These are phyloP conservation scores for Eucalyptus curtisii DNA, from an alignment of 345 rosid species.

Conservation along the genomic window DNA sequence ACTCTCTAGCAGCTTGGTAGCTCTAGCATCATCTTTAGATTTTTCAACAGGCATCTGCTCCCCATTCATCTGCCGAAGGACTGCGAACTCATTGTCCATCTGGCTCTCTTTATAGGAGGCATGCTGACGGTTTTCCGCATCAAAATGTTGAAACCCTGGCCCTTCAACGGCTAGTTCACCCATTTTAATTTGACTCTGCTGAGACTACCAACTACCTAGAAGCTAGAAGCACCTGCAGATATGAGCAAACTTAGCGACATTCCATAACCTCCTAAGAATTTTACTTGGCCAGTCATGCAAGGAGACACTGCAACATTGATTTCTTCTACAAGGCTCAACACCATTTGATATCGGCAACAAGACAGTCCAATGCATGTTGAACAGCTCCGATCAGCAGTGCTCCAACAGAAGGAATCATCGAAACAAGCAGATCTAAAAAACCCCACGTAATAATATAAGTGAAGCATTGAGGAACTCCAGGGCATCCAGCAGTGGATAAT, in stretches of 20 bases:
- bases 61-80: conserved; percentile 4
- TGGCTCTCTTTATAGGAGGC: not conserved
- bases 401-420: conserved; percentile 51
- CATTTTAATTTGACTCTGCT: conserved; percentile 20
- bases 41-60: not conserved
- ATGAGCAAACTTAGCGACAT: conserved; percentile 24
- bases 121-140: not conserved
- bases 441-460: conserved; percentile 16
- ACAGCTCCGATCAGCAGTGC: conserved; percentile 60
- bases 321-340: conserved; percentile 57
- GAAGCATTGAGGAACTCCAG: conserved; percentile 36
- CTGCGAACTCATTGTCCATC: not conserved
- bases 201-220: conserved; percentile 13
- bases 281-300: conserved; percentile 38
- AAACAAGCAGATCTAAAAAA: conserved; percentile 30
- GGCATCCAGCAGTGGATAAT: conserved; percentile 31
- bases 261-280: conserved; percentile 8
- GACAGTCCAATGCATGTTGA: conserved; percentile 35
- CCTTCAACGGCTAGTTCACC: conserved; percentile 1
- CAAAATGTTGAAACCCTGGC: conserved; percentile 3
- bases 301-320: conserved; percentile 53
- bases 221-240: conserved; percentile 53
- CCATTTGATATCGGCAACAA: conserved; percentile 54
- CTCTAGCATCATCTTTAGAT: not conserved
- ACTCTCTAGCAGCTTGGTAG: conserved; percentile 12